Base-by-base conservation (phyloP, 441 rosid species). In the Eruca vesicaria region DNA sequence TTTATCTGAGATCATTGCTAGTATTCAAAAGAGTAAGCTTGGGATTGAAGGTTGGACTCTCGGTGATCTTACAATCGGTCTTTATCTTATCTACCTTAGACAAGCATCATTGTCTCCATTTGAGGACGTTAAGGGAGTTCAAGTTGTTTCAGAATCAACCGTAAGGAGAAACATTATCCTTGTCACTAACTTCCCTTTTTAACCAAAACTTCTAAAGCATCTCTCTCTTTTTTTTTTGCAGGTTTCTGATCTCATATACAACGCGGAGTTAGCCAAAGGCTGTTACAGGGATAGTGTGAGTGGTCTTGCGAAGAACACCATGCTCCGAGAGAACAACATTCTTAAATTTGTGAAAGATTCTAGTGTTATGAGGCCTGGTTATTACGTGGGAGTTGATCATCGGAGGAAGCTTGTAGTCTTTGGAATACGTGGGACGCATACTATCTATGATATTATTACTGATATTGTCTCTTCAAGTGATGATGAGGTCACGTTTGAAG, bases 291-390 rank as follows among this genome's bases (percentile, higher is more conserved):
- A 81, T 66, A 82, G 76, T 82, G 76, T 83, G 2, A 71, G 80
- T 56, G 83, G 83, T 74, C 85, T 95, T 77, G 91, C 91, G 5
- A 90, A 87, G 82, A 84, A 80, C 80, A 90, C 89, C 63, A 95
- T 92, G 97, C 96, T 95, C 61, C 86, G 86, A 69, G 97, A 95
- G 76, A 85, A 86, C 66, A 86, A 88, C 45, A 72, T 95, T 78
- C 81, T 89, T 77, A 93, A 93, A 80, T 91, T 86, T 67, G 89
- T 91, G 61, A 89, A 84, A 78, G 82, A 80, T 79, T 95, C 96
- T 7, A 85, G 88, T 53, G 91, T 95, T 68, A 87, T 93, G 96
- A 90, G 99, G 85, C 99, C 99, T 48, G 98, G 98, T 28, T 93
- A 93, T 76, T 95, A 88, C 66, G 78, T 95, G 35, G 98, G 87